A percentile compares a stretch with the other conserved stretches of the same genome.
phyloP scores from a whole-genome alignment of 2,329 filamentous ascomycete species.

The Fusarium tupiense region DNA sequence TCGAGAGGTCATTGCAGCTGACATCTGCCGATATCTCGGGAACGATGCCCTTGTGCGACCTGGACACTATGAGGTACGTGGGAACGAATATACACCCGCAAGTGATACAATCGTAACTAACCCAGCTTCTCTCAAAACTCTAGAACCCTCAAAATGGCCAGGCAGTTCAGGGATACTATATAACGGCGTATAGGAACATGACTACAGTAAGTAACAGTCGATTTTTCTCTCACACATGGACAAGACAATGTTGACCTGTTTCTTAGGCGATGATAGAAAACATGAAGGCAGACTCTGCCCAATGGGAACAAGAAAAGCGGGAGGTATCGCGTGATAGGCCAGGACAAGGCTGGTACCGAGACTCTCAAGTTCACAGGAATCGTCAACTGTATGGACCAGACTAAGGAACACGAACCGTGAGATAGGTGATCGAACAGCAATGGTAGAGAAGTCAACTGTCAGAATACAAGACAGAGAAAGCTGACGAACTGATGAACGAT shows the following conservation, averaged over 20 bases:
- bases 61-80: fast-evolving
- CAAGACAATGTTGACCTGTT: neutral
- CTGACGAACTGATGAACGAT: too few species aligned
- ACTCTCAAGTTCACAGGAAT: neutral
- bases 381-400: neutral
- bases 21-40: neutral
- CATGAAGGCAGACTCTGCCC: fast-evolving
- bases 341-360: neutral
- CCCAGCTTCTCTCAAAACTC: fast-evolving
- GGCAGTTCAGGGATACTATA: fast-evolving
- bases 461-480: too few species aligned
- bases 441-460: neutral
- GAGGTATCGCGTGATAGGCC: neutral
- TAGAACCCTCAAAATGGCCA: fast-evolving
- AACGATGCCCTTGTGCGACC: fast-evolving
- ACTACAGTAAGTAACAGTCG: neutral
- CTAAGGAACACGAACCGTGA: neutral
- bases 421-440: neutral
- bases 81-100: fast-evolving
- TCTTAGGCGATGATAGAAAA: neutral
- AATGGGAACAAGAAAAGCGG: neutral
- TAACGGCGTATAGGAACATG: fast-evolving
- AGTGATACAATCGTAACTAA: neutral
- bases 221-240: neutral
- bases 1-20: fast-evolving